These are phyloP conservation scores for Scedosporium dehoogii DNA, from an alignment of 2,329 filamentous ascomycete species.

Conservation along the genomic window DNA sequence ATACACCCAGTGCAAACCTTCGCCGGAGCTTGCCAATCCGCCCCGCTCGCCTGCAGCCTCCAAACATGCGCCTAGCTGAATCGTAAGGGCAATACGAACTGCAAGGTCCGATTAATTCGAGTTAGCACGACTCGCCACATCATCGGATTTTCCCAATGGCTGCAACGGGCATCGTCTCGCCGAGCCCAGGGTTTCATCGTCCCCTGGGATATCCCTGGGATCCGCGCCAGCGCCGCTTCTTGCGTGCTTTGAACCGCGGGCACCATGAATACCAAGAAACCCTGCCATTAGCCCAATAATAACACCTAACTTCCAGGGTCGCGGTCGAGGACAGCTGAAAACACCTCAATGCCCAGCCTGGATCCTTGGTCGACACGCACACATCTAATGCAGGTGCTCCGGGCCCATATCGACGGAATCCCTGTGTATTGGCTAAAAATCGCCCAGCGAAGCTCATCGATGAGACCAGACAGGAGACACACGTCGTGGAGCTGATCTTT, in stretches of 20 bases:
- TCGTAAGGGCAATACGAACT: conserved; percentile 1
- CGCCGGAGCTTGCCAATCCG: not conserved
- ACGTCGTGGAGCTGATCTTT: not conserved
- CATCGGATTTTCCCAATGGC: not conserved
- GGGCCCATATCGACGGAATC: not conserved
- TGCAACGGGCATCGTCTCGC: not conserved
- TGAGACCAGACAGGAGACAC: not conserved
- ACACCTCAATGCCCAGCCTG: not conserved
- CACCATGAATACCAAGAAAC: no score
- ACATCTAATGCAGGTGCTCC: not conserved
- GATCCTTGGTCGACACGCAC: not conserved
- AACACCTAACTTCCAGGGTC: not conserved
- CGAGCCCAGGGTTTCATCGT: not conserved
- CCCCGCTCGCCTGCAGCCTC: not conserved
- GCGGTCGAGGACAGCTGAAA: not conserved
- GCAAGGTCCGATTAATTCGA: not conserved
- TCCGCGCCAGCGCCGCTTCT: not conserved
- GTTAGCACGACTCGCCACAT: not conserved
- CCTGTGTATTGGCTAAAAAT: not conserved
- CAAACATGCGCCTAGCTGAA: not conserved
- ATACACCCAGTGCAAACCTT: not conserved
- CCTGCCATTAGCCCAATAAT: no score
- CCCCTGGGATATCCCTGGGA: not conserved
- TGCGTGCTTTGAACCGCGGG: not conserved
- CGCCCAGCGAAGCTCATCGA: not conserved